Evolutionary conservation across 768 basidiomycete genomes (phyloP).

Genomic region (Cystofilobasidium capitatum): DNA sequence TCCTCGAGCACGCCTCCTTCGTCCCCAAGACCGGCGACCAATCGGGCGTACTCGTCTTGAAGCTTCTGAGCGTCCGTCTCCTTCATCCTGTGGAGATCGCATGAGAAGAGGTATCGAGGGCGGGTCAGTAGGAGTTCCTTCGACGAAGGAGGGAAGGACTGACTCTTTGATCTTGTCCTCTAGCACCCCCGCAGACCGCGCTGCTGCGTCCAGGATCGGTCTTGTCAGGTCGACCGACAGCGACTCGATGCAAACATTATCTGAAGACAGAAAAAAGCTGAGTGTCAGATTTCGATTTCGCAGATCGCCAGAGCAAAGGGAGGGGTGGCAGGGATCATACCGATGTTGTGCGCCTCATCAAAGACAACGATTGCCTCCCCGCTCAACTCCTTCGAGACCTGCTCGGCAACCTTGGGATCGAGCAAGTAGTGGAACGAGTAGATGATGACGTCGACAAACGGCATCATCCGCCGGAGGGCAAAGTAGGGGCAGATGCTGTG

Average conservation of each 20-base stretch:
- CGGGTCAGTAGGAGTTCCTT: background rate
- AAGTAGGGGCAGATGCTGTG: conserved; percentile 90
- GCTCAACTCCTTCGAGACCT: conserved; percentile 93
- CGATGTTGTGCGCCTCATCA: conserved; percentile 98
- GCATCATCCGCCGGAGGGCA: conserved; percentile 91
- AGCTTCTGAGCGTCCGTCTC: conserved; percentile 82
- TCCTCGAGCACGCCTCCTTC: conserved; percentile 49
- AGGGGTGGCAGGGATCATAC: conserved; percentile 43
- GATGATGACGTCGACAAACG: conserved; percentile 90
- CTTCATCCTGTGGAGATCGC: conserved; percentile 69
- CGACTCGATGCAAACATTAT: conserved; percentile 98
- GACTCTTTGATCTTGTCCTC: conserved; percentile 92
- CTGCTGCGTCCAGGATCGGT: conserved; percentile 93
- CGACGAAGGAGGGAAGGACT: conserved; percentile 35
- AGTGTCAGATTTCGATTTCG: background rate
- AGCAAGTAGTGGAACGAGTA: conserved; percentile 98
- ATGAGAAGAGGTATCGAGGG: background rate
- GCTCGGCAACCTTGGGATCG: conserved; percentile 97
- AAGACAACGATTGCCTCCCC: conserved; percentile 99
- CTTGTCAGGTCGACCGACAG: conserved; percentile 92
- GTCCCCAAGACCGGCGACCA: conserved; percentile 84
- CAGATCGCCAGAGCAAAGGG: background rate
- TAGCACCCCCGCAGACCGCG: conserved; percentile 72
- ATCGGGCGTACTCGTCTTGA: conserved; percentile 89
- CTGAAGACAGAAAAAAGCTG: conserved; percentile 40